Evolutionary conservation across 2,329 filamentous ascomycete species (phyloP).

Genomic region (Sarocladium brachiariae): DNA sequence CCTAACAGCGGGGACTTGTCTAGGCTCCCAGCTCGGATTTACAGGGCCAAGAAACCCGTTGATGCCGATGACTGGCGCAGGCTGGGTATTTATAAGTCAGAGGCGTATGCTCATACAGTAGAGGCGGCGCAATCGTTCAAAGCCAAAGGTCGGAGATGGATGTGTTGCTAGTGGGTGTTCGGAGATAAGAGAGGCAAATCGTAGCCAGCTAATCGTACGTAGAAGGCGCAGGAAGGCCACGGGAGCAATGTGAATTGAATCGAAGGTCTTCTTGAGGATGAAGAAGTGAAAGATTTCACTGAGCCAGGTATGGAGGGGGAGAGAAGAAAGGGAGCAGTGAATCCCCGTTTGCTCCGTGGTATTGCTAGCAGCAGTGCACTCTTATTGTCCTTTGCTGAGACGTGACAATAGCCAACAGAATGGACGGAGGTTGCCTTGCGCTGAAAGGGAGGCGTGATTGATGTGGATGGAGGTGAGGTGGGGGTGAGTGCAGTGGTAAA

Average conservation of each 20-base stretch:
- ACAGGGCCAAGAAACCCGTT: constrained; percentile 5
- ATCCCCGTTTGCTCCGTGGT: constrained; percentile 4
- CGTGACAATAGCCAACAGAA: constrained; percentile 2
- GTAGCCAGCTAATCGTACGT: not conserved
- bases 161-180: not conserved
- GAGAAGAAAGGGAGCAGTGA: not conserved
- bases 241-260: not conserved
- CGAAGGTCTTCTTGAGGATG: not conserved
- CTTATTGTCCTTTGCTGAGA: constrained; percentile 7
- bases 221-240: not conserved
- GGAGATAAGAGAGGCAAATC: constrained; percentile 3
- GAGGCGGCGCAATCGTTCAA: too few relatives aligned
- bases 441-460: not conserved
- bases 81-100: not conserved
- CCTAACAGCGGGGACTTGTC: not conserved
- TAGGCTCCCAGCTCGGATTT: constrained; percentile 9
- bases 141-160: not conserved
- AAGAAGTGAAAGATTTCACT: too few relatives aligned
- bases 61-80: not conserved
- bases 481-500: not conserved
- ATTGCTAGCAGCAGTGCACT: constrained; percentile 5
- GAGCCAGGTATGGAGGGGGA: too few relatives aligned
- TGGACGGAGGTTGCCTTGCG: constrained; percentile 1
- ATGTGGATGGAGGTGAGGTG: not conserved
- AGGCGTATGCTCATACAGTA: too few relatives aligned